Base-by-base conservation (phyloP, 495 filamentous ascomycete species). In the Hypoxylon crocopeplum region DNA sequence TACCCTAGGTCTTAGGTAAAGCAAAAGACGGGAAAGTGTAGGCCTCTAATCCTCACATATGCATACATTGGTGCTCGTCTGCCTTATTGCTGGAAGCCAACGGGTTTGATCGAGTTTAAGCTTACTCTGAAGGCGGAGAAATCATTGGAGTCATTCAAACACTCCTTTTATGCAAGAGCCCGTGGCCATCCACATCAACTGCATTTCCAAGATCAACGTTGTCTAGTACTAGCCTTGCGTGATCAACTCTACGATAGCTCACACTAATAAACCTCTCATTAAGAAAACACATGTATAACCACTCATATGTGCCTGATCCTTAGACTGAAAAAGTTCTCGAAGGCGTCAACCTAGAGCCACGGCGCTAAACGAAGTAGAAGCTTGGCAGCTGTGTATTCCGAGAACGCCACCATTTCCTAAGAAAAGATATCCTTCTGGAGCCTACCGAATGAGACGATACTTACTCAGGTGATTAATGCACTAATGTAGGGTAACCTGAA, bases 1-100 rank as follows among this genome's bases (percentile, higher is more conserved):
- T 48, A 20, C 12, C 42, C n/a, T n/a, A 37, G 32, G 37, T 38
- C 10, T 3, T 21, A 42, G 40, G 24, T 32, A 36, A 27, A 53
- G 27, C 13, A 22, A 12, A 27, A 37, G 27, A 32, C 46, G 59
- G 59, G 34, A 62, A 52, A 22, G 29, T 46, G 40, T 46, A 62
- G 59, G 27, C 37, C 25, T 45, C 6, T 16, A 39, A 29, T 30
- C 25, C 7, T 15, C 20, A 38, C 3, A 44, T 7, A 52, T 15
- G 41, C 32, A 21, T 52, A 8, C n/a, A 38, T 44, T 5, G n/a
- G n/a, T n/a, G n/a, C n/a, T n/a, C n/a, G 45, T 36, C 11, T 41
- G 29, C 45, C 27, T 42, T 39, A 39, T 25, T 34, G 19, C 11
- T 38, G 33, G 37, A 15, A 32, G 16, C 29, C 41, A 53, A 40